Base-by-base conservation (phyloP, 1,284 basidiomycete species). In the Sphaerobolus stellatus region DNA sequence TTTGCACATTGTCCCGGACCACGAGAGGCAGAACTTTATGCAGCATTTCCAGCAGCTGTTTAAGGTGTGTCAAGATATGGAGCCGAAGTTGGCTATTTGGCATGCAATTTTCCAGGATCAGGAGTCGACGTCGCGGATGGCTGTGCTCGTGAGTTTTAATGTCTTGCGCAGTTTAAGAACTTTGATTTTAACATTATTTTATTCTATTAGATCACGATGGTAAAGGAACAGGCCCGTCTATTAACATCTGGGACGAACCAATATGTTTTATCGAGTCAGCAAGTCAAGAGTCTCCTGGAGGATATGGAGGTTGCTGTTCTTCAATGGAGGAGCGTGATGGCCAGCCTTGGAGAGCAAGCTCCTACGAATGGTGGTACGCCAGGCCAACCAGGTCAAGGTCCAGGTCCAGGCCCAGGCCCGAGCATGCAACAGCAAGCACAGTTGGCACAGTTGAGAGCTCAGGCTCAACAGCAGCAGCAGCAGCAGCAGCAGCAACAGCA, bases 21-120 rank as follows among this genome's bases (percentile, higher is more conserved):
- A 80, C 0, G 81, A 82, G 56, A 74, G 79, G 34, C 52, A 68
- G 34, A 80, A 82, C 40, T 88, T 78, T 61, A 77, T 75, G 48
- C 62, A 62, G 22, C 44, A 76, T 4, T 70, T 88, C 28, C 81
- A 83, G 51, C 71, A 76, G 40, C 61, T 82, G 25, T 66, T 67
- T 60, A 77, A 73, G 48, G 61, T 71, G 40, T 70, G 75, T 25
- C 51, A 43, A 7, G 81, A 84, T 0, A 66, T 85, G 20, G 78
- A 85, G 3, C 40, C 49, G 33, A 81, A 76, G 58, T 65, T 88
- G n/a, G 70, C 73, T 0, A 66, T 81, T 66, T 75, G 77, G 58
- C 69, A 72, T 40, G 64, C 73, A 40, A 61, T 80, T 44, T 62
- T 78, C 48, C 79, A 74, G 60, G 74, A 70, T 33, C 75, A 81